Conservation (phyloP, 345 rosid species). For the Luvunga scandens region DNA sequence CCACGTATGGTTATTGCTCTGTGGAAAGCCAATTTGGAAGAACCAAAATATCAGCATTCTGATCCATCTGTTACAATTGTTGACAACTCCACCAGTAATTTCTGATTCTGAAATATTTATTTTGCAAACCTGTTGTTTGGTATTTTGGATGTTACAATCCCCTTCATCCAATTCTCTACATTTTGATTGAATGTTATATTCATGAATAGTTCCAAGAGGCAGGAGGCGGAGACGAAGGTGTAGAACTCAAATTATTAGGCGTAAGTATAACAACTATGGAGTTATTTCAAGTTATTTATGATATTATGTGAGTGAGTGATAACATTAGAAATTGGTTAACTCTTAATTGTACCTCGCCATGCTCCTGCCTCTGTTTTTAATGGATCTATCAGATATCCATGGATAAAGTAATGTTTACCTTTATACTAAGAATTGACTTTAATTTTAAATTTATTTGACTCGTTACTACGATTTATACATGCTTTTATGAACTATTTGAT, state of each 20-base stretch:
- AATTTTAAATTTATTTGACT: not conserved
- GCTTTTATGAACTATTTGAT: not conserved
- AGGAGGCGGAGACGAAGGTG: conserved; percentile 76
- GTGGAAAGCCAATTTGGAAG: conserved; percentile 92
- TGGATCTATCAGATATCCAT: not conserved
- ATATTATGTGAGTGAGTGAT: not conserved
- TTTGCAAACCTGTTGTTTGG: conserved; percentile 5
- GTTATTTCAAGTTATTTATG: not conserved
- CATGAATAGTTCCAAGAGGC: conserved; percentile 73
- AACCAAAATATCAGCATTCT: conserved; percentile 60
- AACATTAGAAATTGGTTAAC: conserved; percentile 7
- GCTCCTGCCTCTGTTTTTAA: conserved; percentile 33
- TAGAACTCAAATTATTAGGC: conserved; percentile 66
- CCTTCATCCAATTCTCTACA: conserved; percentile 17
- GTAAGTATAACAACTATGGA: conserved; percentile 54
- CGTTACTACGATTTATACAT: not conserved
- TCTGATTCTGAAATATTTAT: conserved; percentile 24
- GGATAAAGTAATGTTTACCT: not conserved
- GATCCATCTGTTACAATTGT: conserved; percentile 79
- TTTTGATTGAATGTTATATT: conserved; percentile 49
- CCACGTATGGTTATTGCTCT: conserved; percentile 73
- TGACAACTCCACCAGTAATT: conserved; percentile 71
- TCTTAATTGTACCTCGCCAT: conserved; percentile 14
- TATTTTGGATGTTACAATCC: conserved; percentile 14
- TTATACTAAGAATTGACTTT: not conserved